Percentiles rank a stretch among this genome's conserved stretches.
phyloP scores from a whole-genome alignment of 257 asterid species.

The Salvia splendens region DNA sequence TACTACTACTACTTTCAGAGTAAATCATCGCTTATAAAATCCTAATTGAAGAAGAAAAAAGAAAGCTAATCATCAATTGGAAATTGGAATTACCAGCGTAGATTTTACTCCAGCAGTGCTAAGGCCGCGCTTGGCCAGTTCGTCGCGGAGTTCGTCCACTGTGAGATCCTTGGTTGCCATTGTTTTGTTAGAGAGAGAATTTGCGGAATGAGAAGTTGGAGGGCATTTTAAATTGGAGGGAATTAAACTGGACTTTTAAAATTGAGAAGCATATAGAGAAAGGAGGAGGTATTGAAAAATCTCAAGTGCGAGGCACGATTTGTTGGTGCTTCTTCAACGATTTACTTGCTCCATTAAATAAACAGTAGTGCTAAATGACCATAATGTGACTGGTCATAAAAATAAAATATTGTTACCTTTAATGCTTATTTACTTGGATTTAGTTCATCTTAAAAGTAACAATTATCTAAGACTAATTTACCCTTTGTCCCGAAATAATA shows the following conservation, averaged over 20 bases:
- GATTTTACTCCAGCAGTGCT: slow-evolving; percentile 71
- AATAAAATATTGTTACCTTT: too few relatives aligned
- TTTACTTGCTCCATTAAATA: too few relatives aligned
- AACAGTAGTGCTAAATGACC: too few relatives aligned
- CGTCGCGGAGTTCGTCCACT: slow-evolving; percentile 65
- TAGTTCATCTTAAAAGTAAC: too few relatives aligned
- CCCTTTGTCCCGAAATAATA: too few relatives aligned
- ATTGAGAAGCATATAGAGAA: slow-evolving; percentile 36
- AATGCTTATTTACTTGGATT: too few relatives aligned
- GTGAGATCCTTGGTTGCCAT: slow-evolving; percentile 60
- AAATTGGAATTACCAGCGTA: slow-evolving; percentile 43
- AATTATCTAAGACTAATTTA: too few relatives aligned
- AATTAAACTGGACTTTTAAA: not conserved
- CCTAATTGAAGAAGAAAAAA: not conserved
- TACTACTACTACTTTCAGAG: not conserved
- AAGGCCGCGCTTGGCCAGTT: slow-evolving; percentile 74
- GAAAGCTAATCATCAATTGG: not conserved
- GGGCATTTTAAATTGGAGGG: slow-evolving; percentile 23
- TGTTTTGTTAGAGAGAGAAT: slow-evolving; percentile 17
- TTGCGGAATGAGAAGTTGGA: slow-evolving; percentile 14
- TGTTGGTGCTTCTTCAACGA: slow-evolving; percentile 24
- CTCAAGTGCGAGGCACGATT: slow-evolving; percentile 41
- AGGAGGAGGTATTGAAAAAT: slow-evolving; percentile 7
- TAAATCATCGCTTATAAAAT: not conserved
- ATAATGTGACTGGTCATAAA: too few relatives aligned